Conservation (phyloP, 179 eudicot species). For the Silene coronaria region DNA sequence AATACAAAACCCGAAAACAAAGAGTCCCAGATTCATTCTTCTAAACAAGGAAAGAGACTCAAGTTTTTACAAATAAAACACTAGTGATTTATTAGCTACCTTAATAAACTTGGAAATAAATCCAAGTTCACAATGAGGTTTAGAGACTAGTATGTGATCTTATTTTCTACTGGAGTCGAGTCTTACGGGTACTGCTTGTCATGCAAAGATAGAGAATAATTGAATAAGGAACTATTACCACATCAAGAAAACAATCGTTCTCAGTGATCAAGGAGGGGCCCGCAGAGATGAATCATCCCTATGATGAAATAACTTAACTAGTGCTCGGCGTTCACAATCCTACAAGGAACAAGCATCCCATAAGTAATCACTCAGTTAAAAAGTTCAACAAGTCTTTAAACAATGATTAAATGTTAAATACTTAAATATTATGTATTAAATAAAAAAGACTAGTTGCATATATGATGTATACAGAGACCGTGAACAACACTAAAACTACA, state of each 20-base stretch:
- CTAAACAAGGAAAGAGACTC: no score
- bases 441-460: not conserved
- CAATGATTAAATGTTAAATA: not conserved
- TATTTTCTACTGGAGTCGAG: not conserved
- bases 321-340: slow-evolving; percentile 94
- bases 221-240: slow-evolving; percentile 20
- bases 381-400: not conserved
- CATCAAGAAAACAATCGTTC: slow-evolving; percentile 5
- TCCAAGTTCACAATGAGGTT: not conserved
- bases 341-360: slow-evolving; percentile 25
- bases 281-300: slow-evolving; percentile 42
- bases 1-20: no score
- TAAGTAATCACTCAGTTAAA: not conserved
- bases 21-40: no score
- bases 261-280: slow-evolving; percentile 25
- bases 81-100: no score
- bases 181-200: not conserved
- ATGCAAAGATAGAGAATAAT: slow-evolving; percentile 11
- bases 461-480: no score
- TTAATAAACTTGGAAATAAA: no score
- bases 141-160: not conserved
- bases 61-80: no score
- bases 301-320: slow-evolving; percentile 80
- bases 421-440: not conserved
- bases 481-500: no score